A percentile compares a stretch with the other conserved stretches of the same genome.
Conservation (phyloP, 208 protist species). For the Wallacemonas sp. region DNA sequence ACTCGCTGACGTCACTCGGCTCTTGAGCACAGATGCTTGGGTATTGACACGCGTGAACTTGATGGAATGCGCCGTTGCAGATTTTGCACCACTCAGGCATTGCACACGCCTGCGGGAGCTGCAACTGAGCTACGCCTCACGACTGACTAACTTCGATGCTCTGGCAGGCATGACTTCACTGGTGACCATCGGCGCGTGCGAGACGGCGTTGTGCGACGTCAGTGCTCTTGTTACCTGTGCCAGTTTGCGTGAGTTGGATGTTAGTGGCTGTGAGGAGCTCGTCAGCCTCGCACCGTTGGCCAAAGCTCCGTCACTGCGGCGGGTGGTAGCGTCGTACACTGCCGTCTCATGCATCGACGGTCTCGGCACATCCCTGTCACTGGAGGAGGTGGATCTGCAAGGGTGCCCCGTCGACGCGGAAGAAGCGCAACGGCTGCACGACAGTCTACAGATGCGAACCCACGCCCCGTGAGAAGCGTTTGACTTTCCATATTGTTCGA, state of each 20-base stretch:
- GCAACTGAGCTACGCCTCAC: slow-evolving; percentile 18
- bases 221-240: slow-evolving; percentile 4
- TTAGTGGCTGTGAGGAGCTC: background rate
- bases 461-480: too few species aligned
- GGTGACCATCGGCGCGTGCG: slow-evolving; percentile 11
- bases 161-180: slow-evolving; percentile 10
- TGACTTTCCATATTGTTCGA: too few species aligned
- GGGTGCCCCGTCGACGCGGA: too few species aligned
- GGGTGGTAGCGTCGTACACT: too few species aligned
- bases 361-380: too few species aligned
- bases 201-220: slow-evolving; percentile 15
- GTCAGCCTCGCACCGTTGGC: background rate
- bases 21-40: slow-evolving; percentile 2
- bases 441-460: too few species aligned
- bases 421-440: too few species aligned
- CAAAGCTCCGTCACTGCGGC: background rate
- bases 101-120: slow-evolving; percentile 20
- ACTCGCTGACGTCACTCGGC: slow-evolving; percentile 19
- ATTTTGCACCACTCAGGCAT: background rate
- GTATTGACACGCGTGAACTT: background rate
- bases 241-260: background rate
- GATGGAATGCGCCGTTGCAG: background rate
- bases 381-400: too few species aligned
- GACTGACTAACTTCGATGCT: slow-evolving; percentile 11
- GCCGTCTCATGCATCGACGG: too few species aligned